These are phyloP conservation scores for Carnegiea gigantea DNA, from an alignment of 179 eudicot species.

Conservation along the genomic window DNA sequence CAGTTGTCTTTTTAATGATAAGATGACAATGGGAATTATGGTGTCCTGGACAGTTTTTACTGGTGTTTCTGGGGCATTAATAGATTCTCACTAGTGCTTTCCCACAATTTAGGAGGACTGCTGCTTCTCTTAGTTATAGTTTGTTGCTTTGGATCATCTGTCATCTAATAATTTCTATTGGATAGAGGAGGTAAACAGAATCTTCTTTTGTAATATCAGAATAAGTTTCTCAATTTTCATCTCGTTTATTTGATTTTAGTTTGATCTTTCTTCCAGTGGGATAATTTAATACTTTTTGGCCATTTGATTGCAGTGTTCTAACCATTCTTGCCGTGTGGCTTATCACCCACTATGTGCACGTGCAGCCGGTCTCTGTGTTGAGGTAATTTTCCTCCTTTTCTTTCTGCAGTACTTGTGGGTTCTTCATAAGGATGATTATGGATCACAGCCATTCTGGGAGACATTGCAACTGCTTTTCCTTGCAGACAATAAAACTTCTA, in stretches of 20 bases:
- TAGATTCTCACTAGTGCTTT: neutral
- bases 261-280: neutral
- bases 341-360: slow-evolving; percentile 99
- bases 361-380: slow-evolving; percentile 88
- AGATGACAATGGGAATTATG: neutral
- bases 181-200: neutral
- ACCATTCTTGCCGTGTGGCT: slow-evolving; percentile 76
- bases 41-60: neutral
- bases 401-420: neutral
- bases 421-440: neutral
- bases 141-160: neutral
- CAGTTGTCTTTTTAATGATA: neutral
- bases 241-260: neutral
- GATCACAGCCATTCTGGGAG: neutral
- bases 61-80: neutral
- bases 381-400: slow-evolving; percentile 49
- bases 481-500: slow-evolving; percentile 3
- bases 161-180: neutral
- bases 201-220: too few species aligned
- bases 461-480: neutral
- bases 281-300: neutral
- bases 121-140: neutral
- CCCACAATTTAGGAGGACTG: neutral
- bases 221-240: neutral
- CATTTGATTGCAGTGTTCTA: slow-evolving; percentile 73